Base-by-base conservation (phyloP, 73 alveolate species). In the Paramecium tetraurelia region DNA sequence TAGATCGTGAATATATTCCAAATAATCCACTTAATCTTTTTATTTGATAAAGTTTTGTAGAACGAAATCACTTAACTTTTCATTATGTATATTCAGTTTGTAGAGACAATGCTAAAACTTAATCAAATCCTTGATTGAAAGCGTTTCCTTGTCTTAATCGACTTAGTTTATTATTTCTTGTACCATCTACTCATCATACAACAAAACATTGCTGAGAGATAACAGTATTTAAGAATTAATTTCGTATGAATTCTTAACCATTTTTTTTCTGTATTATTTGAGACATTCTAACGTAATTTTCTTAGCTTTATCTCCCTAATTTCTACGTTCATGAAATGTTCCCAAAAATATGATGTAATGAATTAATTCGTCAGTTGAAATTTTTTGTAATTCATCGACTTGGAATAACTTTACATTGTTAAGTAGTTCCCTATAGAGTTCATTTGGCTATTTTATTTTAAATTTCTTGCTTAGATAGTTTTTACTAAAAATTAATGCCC, bases 401-500 rank as follows among this genome's bases (percentile, higher is more conserved):
- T 18, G 59, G 38, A 11, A 83, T 92, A 20, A 87, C 92, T 21
- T 77, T 94, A 9, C 59, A 21, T 58, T 84, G 75, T 24, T 41
- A 57, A 36, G 93, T 68, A 58, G 94, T 90, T 58, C 85, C 93
- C 3, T 53, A 72, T 46, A 96, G 44, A 63, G 94, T 95, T 31
- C 89, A 58, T 3, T 95, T 92, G 80, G 95, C 85, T 38, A 97
- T 97, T 57, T 94, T 93, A 72, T 94, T 80, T 90, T 98, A 90
- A 6, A 98, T 98, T 43, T 96, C 93, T 57, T 63, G 50, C 41
- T 63, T 27, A 63, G 24, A 48, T 63, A 63, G 92, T 93, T 93
- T 97, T 98, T 31, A 99, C 98, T 22, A 88, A 88, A 7, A 98
- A 97, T 0, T 96, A 94, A 85, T 68, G 96, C 38, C 95, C 88